Base-by-base conservation (phyloP, 2,329 filamentous ascomycete species). In the Arachnomyces sp. region DNA sequence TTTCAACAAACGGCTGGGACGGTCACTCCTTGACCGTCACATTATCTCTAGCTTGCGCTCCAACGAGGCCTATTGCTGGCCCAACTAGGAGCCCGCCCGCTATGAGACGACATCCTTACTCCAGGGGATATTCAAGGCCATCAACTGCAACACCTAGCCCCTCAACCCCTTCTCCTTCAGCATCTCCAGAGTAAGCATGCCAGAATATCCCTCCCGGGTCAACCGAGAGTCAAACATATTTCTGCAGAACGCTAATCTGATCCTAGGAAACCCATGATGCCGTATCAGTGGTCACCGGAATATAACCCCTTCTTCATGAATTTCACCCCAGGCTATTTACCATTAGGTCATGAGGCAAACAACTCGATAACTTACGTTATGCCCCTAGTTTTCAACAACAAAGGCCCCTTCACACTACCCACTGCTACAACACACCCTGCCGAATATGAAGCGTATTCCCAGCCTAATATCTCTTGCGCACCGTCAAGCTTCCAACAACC, bases 1-100 rank as follows among this genome's bases (percentile, higher is more conserved):
- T 67, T 31, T 64, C 63, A 20, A 59, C 61, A 20, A 63, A 56
- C 39, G 64, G 64, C 34, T 67, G 64, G 64, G 61, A 67, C 31
- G 64, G 64, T 15, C 62, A 65, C 39, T 63, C 60, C 39, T 46
- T 67, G 39, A 61, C 64, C 4, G 63, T 67, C 28, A 66, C 63
- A 12, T 47, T 67, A 36, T 59, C 63, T 25, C 57, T 60, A 32
- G 65, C 61, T 34, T 60, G 54, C 40, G 54, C 61, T 13, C 64
- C 64, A 8, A 67, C 63, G 4, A 54, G 52, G 34, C 63, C 63
- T 3, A 63, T 67, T 43, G 63, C 64, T 18, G 64, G 64, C 0
- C 64, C 64, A 38, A 66, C 63, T 3, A 62, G 56, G 47, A 64
- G 63, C 36, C 60, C 59, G 25, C 39, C 50, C 6, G 51, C 54